Evolutionary conservation across 148 eudicot genomes (phyloP).

Genomic region (Pharnaceum exiguum): DNA sequence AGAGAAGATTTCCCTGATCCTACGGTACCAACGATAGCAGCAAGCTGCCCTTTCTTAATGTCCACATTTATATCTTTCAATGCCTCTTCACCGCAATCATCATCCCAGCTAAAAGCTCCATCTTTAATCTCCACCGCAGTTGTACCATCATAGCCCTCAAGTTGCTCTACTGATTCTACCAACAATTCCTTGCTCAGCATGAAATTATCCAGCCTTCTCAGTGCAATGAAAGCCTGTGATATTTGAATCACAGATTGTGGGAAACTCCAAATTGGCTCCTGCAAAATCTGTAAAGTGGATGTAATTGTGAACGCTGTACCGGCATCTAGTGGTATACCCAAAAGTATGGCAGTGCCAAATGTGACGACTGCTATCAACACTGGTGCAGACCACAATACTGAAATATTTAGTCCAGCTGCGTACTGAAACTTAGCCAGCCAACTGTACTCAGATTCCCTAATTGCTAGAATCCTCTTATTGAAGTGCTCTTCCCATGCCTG

Average conservation of each 20-base stretch:
- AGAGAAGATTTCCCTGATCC: constrained; percentile 95
- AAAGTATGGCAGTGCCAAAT: constrained; percentile 61
- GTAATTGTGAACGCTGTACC: constrained; percentile 81
- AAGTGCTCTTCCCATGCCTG: constrained; percentile 98
- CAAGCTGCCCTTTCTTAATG: constrained; percentile 72
- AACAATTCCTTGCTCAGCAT: constrained; percentile 72
- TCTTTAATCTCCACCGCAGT: constrained; percentile 63
- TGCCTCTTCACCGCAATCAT: constrained; percentile 46
- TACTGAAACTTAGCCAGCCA: constrained; percentile 77
- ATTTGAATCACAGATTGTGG: constrained; percentile 91
- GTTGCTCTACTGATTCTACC: constrained; percentile 57
- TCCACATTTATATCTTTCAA: constrained; percentile 50
- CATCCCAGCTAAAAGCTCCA: constrained; percentile 86
- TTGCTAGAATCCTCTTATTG: constrained; percentile 52
- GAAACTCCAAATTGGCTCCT: constrained; percentile 85
- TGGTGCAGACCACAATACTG: constrained; percentile 82
- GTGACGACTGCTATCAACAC: constrained; percentile 53
- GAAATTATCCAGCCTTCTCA: constrained; percentile 63
- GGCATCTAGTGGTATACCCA: constrained; percentile 73
- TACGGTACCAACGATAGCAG: constrained; percentile 89
- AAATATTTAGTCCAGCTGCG: constrained; percentile 51
- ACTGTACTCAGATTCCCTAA: constrained; percentile 58
- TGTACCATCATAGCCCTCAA: constrained; percentile 37
- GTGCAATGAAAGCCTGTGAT: constrained; percentile 85
- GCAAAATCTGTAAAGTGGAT: constrained; percentile 64